Percentiles rank a stretch among this genome's conserved stretches.
phyloP scores from a whole-genome alignment of 345 rosid genomes.

The Camelina laxa region DNA sequence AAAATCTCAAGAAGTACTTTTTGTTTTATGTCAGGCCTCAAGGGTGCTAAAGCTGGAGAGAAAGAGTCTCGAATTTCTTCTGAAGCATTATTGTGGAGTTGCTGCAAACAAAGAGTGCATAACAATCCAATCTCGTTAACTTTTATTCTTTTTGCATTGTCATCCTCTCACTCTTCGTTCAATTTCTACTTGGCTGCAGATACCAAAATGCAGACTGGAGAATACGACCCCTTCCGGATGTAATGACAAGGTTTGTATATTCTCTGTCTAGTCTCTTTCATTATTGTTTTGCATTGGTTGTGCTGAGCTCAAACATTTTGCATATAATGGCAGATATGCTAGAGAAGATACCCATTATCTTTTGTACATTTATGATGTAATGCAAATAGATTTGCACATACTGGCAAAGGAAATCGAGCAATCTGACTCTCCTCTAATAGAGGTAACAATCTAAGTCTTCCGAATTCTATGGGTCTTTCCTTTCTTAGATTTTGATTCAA shows the following conservation, averaged over 20 bases:
- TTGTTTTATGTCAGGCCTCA: constrained; percentile 59
- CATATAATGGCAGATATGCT: constrained; percentile 71
- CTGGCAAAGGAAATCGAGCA: constrained; percentile 52
- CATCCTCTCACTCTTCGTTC: constrained; percentile 19
- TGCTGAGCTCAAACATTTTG: constrained; percentile 19
- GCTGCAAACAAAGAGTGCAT: constrained; percentile 87
- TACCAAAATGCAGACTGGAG: constrained; percentile 99
- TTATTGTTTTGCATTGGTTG: constrained; percentile 6
- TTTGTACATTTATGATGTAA: constrained; percentile 75
- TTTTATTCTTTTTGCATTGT: constrained; percentile 17
- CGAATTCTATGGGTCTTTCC: not conserved
- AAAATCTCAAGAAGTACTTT: not conserved
- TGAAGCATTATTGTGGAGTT: constrained; percentile 76
- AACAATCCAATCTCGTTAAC: constrained; percentile 29
- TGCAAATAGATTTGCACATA: constrained; percentile 58
- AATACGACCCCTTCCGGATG: constrained; percentile 86
- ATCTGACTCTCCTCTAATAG: constrained; percentile 62
- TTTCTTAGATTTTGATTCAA: not conserved
- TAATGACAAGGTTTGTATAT: constrained; percentile 68
- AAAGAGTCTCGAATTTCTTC: constrained; percentile 82
- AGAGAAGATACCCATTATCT: constrained; percentile 96
- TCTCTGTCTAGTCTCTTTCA: constrained; percentile 6
- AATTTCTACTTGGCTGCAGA: constrained; percentile 52
- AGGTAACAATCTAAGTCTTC: constrained; percentile 58
- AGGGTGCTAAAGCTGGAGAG: constrained; percentile 88